Evolutionary conservation across 768 basidiomycete species (phyloP).

Genomic region (Dentipellis sp.): DNA sequence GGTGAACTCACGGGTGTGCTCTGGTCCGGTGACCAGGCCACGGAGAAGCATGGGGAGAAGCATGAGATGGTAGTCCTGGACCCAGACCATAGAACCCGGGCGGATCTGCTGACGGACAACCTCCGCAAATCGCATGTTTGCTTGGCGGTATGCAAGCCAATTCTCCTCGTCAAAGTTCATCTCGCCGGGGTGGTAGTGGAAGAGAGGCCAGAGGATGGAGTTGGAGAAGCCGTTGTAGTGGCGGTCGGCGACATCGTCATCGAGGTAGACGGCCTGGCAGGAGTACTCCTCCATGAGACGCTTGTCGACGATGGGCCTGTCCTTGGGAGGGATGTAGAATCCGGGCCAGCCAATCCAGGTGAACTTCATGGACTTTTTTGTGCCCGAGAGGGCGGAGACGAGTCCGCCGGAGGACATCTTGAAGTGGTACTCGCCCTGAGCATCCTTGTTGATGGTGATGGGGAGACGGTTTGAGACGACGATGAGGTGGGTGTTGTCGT

Average conservation of each 20-base stretch:
- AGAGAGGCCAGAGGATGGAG: slow-evolving; percentile 98
- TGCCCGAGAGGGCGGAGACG: slow-evolving; percentile 92
- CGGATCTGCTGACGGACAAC: slow-evolving; percentile 70
- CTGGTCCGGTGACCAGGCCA: slow-evolving; percentile 69
- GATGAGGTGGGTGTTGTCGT: slow-evolving; percentile 65
- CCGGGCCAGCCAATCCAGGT: slow-evolving; percentile 98
- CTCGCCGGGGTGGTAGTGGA: slow-evolving; percentile 99
- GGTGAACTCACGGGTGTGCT: slow-evolving; percentile 45
- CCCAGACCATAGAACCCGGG: slow-evolving; percentile 95
- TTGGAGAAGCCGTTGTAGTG: slow-evolving; percentile 99
- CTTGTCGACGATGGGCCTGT: slow-evolving; percentile 85
- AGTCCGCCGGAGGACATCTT: slow-evolving; percentile 99
- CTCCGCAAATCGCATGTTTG: slow-evolving; percentile 92
- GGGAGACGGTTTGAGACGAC: slow-evolving; percentile 95
- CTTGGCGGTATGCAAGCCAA: slow-evolving; percentile 96
- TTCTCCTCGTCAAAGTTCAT: slow-evolving; percentile 99
- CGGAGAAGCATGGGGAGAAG: slow-evolving; percentile 95
- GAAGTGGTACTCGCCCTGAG: slow-evolving; percentile 89
- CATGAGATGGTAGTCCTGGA: slow-evolving; percentile 98
- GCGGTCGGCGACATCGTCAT: slow-evolving; percentile 95
- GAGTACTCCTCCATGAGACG: slow-evolving; percentile 92
- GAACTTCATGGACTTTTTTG: slow-evolving; percentile 97
- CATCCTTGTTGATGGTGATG: slow-evolving; percentile 92
- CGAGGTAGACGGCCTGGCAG: slow-evolving; percentile 96
- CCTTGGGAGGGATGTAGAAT: slow-evolving; percentile 87